Evolutionary conservation across 2,329 filamentous ascomycete genomes (phyloP), one percentile per base, ranked within the genome.

Genomic region (Beauveria bassiana): DNA sequence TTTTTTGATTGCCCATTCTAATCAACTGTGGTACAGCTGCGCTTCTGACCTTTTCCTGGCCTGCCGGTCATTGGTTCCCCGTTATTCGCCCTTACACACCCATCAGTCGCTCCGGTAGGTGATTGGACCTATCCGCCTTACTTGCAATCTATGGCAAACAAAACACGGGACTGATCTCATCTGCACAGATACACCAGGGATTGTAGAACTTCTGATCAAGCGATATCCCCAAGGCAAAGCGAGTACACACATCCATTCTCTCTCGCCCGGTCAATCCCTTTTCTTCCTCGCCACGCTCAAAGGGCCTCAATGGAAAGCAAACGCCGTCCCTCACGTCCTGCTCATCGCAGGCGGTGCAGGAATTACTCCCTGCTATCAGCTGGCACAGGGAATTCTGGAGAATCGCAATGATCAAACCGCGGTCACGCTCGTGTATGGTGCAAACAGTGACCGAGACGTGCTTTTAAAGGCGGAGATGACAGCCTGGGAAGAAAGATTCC

Each of bases 301-400:
- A 24, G 52, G 52, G 5, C 52, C 20, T 2, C 52, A 42, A 16
- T 54, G 52, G 81, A 79, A 75, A 24, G 74, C 81, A 31, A 81
- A 79, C 64, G 73, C 74, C 69, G 77, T 72, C 68, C 69, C 68
- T 3, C 78, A 82, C 64, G 72, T 91, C n/a, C 81, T 83, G 3
- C 77, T 90, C 45, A 81, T 91, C 49, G 88, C 88, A 0, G 88
- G 88, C 50, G 88, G 88, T 14, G 86, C 86, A 0, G 88, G 88
- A 20, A 89, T 91, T 65, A 90, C 87, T 0, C 88, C 88, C 0
- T 80, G 87, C 65, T 89, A 84, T 69, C 85, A 88, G 69, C 79
- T 89, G 2, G 77, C 82, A 2, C 81, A 79, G 54, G 83, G 83
- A 2, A 86, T 89, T 61, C 74, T 88, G n/a, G 71, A 75, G 50